These are phyloP conservation scores for Daldinia grandis DNA, from an alignment of 495 filamentous ascomycete species.

Conservation along the genomic window DNA sequence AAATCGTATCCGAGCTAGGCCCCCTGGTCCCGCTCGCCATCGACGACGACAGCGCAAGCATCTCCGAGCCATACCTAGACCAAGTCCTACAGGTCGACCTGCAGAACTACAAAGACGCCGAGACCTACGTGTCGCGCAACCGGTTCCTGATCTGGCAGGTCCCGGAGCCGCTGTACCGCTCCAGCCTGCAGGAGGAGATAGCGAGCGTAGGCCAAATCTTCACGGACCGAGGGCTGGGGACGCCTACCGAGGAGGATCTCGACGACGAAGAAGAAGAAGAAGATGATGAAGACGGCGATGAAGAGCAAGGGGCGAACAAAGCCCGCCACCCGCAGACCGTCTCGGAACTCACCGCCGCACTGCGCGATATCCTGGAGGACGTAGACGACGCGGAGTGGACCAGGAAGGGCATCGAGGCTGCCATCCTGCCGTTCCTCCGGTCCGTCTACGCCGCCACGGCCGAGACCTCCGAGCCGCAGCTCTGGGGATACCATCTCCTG, in stretches of 20 bases:
- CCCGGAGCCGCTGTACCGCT: conserved; percentile 29
- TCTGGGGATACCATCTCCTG: conserved; percentile 63
- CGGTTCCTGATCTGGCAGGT: conserved; percentile 69
- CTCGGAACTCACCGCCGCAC: conserved; percentile 34
- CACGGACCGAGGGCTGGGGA: conserved; percentile 35
- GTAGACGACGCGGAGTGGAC: conserved; percentile 31
- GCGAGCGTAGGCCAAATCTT: not conserved
- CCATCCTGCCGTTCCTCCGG: not conserved
- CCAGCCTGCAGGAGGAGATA: not conserved
- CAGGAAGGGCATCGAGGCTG: not conserved
- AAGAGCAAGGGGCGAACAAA: not conserved
- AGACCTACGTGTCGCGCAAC: conserved; percentile 66
- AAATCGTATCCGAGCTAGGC: conserved; percentile 37
- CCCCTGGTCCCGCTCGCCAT: conserved; percentile 21
- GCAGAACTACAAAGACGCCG: conserved; percentile 67
- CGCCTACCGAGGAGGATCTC: not conserved
- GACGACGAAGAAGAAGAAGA: not conserved
- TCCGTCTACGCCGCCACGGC: conserved; percentile 3
- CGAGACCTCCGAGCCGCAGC: conserved; percentile 39
- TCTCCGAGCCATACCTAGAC: conserved; percentile 51
- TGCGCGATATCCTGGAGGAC: conserved; percentile 35
- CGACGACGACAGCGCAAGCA: conserved; percentile 3
- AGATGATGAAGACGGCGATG: not conserved
- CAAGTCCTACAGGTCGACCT: conserved; percentile 66
- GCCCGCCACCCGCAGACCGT: conserved; percentile 38